These are phyloP conservation scores for Telopea speciosissima DNA, from an alignment of 177 flowering plant species.

Conservation along the genomic window DNA sequence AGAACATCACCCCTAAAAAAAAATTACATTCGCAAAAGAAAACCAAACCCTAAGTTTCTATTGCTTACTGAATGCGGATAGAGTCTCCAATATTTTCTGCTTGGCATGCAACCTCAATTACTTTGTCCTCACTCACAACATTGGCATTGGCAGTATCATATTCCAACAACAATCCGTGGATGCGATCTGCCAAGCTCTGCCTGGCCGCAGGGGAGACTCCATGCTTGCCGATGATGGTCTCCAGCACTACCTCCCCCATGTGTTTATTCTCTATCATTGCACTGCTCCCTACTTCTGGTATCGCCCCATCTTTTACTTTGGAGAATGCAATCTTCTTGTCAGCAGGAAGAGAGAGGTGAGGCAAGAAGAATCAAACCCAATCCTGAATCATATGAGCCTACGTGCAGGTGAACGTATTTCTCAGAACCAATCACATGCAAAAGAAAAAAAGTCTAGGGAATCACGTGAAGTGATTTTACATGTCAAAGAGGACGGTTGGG, in stretches of 20 bases:
- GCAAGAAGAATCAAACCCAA: background rate
- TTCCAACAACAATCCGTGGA: slow-evolving; percentile 36
- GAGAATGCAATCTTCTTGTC: slow-evolving; percentile 59
- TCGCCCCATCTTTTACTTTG: slow-evolving; percentile 28
- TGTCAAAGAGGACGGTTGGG: no score
- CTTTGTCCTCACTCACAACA: background rate
- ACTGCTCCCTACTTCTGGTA: slow-evolving; percentile 43
- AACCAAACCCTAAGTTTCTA: no score
- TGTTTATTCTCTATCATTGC: slow-evolving; percentile 59
- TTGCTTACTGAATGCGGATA: background rate
- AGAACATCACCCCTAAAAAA: no score
- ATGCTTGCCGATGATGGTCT: slow-evolving; percentile 68
- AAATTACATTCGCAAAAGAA: no score
- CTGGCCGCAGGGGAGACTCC: slow-evolving; percentile 76
- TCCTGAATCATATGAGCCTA: no score
- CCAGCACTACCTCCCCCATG: slow-evolving; percentile 55
- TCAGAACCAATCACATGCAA: no score
- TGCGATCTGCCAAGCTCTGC: slow-evolving; percentile 44
- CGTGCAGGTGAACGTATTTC: no score
- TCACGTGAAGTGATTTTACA: no score
- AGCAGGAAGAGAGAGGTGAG: no score
- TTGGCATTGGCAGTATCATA: background rate
- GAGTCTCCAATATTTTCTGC: background rate
- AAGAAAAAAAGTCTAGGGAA: no score
- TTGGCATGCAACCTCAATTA: background rate